phyloP scores from a whole-genome alignment of 2,329 filamentous ascomycete species.

The Amphichorda felina region DNA sequence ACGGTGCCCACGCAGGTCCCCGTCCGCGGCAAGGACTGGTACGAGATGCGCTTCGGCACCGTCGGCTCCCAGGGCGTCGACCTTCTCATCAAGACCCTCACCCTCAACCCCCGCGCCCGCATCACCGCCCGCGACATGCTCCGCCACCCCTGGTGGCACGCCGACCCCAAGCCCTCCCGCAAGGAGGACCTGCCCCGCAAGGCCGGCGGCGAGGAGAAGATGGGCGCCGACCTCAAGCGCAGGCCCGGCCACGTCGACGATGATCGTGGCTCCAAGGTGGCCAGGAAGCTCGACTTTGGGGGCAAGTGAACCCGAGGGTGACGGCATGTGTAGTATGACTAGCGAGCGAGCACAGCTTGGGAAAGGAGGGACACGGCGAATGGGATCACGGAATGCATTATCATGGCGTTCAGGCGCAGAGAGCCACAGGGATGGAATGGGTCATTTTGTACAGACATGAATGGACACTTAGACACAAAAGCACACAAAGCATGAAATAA shows the following conservation, averaged over 20 bases:
- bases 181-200: conserved; percentile 76
- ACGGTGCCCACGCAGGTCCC: conserved; percentile 54
- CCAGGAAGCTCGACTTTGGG: conserved; percentile 72
- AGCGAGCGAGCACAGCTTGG: too few species aligned
- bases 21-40: conserved; percentile 58
- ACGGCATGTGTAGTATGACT: too few species aligned
- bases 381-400: too few species aligned
- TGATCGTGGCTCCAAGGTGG: conserved; percentile 60
- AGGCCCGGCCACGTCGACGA: conserved; percentile 57
- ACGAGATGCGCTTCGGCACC: conserved; percentile 64
- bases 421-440: too few species aligned
- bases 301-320: too few species aligned
- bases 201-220: conserved; percentile 58
- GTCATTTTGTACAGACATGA: too few species aligned
- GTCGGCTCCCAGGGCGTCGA: conserved; percentile 78
- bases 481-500: too few species aligned
- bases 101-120: conserved; percentile 76
- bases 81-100: conserved; percentile 73
- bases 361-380: too few species aligned
- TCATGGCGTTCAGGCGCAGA: too few species aligned
- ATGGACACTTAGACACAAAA: too few species aligned
- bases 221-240: conserved; percentile 73
- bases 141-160: conserved; percentile 75
- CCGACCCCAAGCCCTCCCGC: conserved; percentile 69
- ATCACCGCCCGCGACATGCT: conserved; percentile 69